Evolutionary conservation across 1,139 yeast genomes (phyloP).

Genomic region (Geotrichum bryndzae): DNA sequence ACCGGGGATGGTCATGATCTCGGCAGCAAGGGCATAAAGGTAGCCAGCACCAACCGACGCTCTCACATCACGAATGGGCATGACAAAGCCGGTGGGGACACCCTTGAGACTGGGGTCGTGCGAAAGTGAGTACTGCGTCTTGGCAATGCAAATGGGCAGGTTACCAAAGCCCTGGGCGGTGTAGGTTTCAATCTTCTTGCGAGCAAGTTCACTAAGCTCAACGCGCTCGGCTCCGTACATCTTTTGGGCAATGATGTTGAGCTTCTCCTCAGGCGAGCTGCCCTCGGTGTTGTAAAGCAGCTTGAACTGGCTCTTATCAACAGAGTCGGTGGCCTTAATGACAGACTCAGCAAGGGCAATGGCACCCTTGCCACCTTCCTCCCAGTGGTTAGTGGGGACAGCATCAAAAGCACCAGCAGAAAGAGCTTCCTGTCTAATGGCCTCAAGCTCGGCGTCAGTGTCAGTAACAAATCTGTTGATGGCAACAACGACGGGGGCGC

Average conservation of each 20-base stretch:
- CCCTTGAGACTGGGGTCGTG: conserved; percentile 92
- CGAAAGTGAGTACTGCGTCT: conserved; percentile 93
- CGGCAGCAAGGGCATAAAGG: conserved; percentile 93
- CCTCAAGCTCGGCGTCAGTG: conserved; percentile 73
- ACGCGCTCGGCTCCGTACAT: conserved; percentile 96
- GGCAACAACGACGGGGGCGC: conserved; percentile 92
- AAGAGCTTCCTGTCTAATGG: conserved; percentile 74
- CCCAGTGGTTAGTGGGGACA: conserved; percentile 94
- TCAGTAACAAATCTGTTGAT: conserved; percentile 89
- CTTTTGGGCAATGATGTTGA: conserved; percentile 71
- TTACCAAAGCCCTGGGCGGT: conserved; percentile 86
- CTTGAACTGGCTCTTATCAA: conserved; percentile 52
- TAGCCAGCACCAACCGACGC: conserved; percentile 97
- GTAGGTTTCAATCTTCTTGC: conserved; percentile 74
- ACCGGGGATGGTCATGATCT: conserved; percentile 96
- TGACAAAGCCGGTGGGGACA: conserved; percentile 90
- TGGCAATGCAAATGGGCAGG: conserved; percentile 94
- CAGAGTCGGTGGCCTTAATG: conserved; percentile 50
- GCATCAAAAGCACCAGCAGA: conserved; percentile 94
- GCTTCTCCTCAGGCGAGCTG: conserved; percentile 76
- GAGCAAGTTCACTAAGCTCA: conserved; percentile 81
- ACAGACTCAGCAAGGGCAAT: conserved; percentile 81
- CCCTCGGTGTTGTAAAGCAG: conserved; percentile 67
- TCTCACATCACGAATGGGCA: conserved; percentile 90
- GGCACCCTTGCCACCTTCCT: conserved; percentile 95